Evolutionary conservation across 257 asterid genomes (phyloP).

Genomic region (Scutellaria minor): DNA sequence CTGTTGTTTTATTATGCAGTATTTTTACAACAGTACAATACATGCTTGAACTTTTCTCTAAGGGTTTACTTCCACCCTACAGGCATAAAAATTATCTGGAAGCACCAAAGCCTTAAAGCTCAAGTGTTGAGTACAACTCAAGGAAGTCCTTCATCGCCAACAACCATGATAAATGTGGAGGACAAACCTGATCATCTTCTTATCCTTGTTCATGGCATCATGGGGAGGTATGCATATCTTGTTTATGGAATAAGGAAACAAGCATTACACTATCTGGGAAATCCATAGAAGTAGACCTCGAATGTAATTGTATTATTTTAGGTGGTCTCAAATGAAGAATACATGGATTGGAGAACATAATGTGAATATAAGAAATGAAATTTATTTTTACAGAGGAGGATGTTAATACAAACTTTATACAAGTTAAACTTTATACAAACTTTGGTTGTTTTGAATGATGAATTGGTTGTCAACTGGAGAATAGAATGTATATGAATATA

Average conservation of each 20-base stretch:
- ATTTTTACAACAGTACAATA: neutral
- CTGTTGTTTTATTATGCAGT: neutral
- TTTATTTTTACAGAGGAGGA: neutral
- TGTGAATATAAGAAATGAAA: constrained; percentile 8
- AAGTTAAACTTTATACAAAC: neutral
- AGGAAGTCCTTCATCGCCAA: constrained; percentile 43
- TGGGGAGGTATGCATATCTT: constrained; percentile 55
- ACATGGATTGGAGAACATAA: constrained; percentile 15
- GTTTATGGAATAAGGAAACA: constrained; percentile 23
- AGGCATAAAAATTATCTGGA: constrained; percentile 49
- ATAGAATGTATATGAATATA: neutral
- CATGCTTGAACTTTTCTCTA: constrained; percentile 12
- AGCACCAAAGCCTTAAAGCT: constrained; percentile 39
- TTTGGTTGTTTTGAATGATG: constrained; percentile 7
- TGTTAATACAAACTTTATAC: neutral
- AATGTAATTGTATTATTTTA: neutral
- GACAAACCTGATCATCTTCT: constrained; percentile 59
- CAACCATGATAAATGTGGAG: constrained; percentile 35
- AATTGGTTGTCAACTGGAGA: neutral
- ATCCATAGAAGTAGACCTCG: constrained; percentile 23
- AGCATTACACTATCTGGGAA: neutral
- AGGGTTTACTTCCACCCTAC: constrained; percentile 27
- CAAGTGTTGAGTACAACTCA: constrained; percentile 45
- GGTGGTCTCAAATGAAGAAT: constrained; percentile 15
- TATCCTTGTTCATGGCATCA: constrained; percentile 65